Evolutionary conservation across 192 early-diverging fungal species (phyloP).

Genomic region (Kickxella alabastrina): DNA sequence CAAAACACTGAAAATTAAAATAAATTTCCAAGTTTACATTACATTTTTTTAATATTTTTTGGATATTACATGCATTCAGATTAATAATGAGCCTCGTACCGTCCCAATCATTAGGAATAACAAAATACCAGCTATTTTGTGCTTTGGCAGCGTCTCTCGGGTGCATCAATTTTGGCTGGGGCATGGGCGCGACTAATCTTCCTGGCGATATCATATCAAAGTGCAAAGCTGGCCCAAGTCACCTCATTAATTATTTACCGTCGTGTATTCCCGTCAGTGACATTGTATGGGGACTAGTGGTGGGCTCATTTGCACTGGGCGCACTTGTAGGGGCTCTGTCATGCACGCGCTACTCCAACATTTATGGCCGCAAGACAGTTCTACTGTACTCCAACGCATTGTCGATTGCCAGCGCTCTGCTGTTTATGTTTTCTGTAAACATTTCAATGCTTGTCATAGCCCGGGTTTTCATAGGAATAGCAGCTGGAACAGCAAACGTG

Average conservation of each 20-base stretch:
- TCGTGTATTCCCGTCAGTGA: conserved; percentile 35
- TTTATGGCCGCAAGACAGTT: conserved; percentile 57
- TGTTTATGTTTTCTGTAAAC: conserved; percentile 54
- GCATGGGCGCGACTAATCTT: conserved; percentile 51
- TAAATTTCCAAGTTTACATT: too few relatives aligned
- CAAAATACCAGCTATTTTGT: conserved; percentile 47
- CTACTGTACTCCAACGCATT: conserved; percentile 62
- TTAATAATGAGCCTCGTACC: too few relatives aligned
- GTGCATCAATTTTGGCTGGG: conserved; percentile 50
- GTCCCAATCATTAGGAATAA: conserved; percentile 36
- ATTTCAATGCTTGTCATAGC: conserved; percentile 60
- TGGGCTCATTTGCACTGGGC: conserved; percentile 56
- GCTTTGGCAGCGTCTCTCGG: conserved; percentile 29
- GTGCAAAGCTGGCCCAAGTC: conserved; percentile 30
- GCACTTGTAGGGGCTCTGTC: conserved; percentile 60
- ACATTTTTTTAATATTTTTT: too few relatives aligned
- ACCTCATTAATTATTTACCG: conserved; percentile 18
- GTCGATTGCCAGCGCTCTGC: conserved; percentile 56
- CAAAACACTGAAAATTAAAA: background rate
- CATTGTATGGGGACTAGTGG: conserved; percentile 50
- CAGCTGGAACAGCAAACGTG: conserved; percentile 57
- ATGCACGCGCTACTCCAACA: conserved; percentile 51
- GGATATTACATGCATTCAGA: too few relatives aligned
- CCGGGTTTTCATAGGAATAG: conserved; percentile 66
- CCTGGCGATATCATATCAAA: conserved; percentile 47